Evolutionary conservation across 768 basidiomycete genomes (phyloP).

Genomic region (Mrakia hoshinonis): DNA sequence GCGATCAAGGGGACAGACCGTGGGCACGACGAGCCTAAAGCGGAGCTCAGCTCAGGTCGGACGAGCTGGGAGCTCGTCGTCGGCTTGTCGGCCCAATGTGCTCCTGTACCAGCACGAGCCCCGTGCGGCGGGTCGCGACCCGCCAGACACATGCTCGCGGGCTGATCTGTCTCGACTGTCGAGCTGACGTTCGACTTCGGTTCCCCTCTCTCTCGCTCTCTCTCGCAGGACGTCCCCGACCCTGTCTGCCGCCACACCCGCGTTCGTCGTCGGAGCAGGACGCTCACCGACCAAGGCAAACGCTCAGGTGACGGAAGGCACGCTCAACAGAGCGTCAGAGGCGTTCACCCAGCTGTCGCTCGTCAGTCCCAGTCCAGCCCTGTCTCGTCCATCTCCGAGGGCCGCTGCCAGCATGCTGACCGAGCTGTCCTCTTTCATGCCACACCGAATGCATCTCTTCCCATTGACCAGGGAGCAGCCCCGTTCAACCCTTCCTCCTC

Average conservation of each 20-base stretch:
- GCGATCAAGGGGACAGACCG: too few species aligned
- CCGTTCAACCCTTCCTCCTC: conserved; percentile 15
- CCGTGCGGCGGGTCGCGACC: too few species aligned
- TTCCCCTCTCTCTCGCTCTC: neutral
- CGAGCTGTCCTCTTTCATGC: neutral
- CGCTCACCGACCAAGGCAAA: neutral
- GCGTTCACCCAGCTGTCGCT: conserved; percentile 24
- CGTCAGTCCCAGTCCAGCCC: conserved; percentile 12
- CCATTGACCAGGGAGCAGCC: neutral
- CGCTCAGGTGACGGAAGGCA: neutral
- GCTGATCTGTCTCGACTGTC: too few species aligned
- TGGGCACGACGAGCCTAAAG: neutral
- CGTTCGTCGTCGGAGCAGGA: conserved; percentile 15
- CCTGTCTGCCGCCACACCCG: conserved; percentile 21
- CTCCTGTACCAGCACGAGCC: too few species aligned
- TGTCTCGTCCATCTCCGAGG: neutral
- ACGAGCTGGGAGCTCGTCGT: neutral
- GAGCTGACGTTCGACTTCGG: too few species aligned
- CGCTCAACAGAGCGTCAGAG: conserved; percentile 9
- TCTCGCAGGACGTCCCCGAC: conserved; percentile 12
- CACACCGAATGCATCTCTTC: neutral
- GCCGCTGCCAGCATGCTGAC: too few species aligned
- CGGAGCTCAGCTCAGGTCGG: too few species aligned
- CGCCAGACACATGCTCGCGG: too few species aligned
- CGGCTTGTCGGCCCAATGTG: too few species aligned